Evolutionary conservation across 768 basidiomycete genomes (phyloP), one percentile per base, ranked within the genome.

Genomic region (Floccularia luteovirens): DNA sequence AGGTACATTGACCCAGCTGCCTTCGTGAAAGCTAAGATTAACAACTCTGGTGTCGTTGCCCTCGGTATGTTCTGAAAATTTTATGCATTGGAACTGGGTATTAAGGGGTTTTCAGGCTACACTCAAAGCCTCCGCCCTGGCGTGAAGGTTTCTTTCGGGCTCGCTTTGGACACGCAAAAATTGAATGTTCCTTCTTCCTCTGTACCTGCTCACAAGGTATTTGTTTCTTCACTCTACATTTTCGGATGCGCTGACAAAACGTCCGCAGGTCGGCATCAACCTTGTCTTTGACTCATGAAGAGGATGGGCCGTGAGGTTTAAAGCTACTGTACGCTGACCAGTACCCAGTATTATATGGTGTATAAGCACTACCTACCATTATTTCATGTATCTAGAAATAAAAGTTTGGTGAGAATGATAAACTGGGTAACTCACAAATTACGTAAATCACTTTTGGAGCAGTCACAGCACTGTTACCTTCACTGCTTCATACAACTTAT

Each of bases 1-100:
- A 87, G 81, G 35, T 82, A 81, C 69, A 81, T 93, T 47, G 92
- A 97, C 67, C 63, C 74, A 22, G 81, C 90, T 48, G 84, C 92
- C 6, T 97, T 89, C 57, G 75, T 97, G 67, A 98, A 99, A 77
- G 89, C 92, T 51, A 97, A 97, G 77, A 93, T 98, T 72, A 97
- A 97, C 80, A 94, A 93, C 69, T 61, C 79, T 43, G 93, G 93
- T 73, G 75, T 93, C 57, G 75, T 96, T 50, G 84, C 78, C 53
- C 80, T 94, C 49, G 83, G 78, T 89, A 58, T 46, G 63, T 56
- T 2, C 8, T 14, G 24, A 31, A 20, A n/a, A 24, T 23, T 43
- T 3, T 32, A 35, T 38, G 33, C 36, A 16, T 16, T 35, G 16
- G 32, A 44, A 13, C 19, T 31, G 11, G 4, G 25, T 14, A 14